A percentile compares a stretch with the other conserved stretches of the same genome.
These are phyloP conservation scores for Ramalina peruviana DNA, from an alignment of 495 filamentous ascomycete genomes.

Conservation along the genomic window DNA sequence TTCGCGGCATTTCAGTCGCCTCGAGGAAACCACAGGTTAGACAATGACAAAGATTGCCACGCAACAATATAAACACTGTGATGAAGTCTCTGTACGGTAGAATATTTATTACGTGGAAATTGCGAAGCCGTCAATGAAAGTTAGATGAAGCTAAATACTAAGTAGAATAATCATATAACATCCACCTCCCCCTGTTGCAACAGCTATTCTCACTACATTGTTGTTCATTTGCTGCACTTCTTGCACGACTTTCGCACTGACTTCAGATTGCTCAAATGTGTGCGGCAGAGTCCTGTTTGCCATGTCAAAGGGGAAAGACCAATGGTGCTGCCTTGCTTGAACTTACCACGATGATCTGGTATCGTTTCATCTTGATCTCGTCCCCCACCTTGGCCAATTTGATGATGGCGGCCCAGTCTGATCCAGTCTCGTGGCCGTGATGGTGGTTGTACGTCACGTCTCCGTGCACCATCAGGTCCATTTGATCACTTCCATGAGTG, in stretches of 20 bases:
- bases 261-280: neutral
- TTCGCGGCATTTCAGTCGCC: constrained; percentile 27
- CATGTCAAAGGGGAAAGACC: too few relatives aligned
- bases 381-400: constrained; percentile 4
- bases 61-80: too few relatives aligned
- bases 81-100: too few relatives aligned
- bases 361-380: neutral
- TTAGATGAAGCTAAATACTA: too few relatives aligned
- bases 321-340: too few relatives aligned
- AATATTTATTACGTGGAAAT: too few relatives aligned
- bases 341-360: constrained; percentile 10
- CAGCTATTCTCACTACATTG: too few relatives aligned
- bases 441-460: constrained; percentile 7
- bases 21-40: too few relatives aligned
- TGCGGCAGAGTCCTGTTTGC: neutral
- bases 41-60: too few relatives aligned
- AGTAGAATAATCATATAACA: too few relatives aligned
- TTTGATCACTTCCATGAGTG: constrained; percentile 7
- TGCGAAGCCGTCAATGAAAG: too few relatives aligned
- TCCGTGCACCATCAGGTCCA: constrained; percentile 3
- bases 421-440: constrained; percentile 2
- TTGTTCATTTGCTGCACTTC: neutral
- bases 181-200: too few relatives aligned
- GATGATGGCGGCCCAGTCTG: constrained; percentile 1
- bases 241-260: neutral